phyloP scores from a whole-genome alignment of 805 yeast species.

The Lipomyces japonicus region DNA sequence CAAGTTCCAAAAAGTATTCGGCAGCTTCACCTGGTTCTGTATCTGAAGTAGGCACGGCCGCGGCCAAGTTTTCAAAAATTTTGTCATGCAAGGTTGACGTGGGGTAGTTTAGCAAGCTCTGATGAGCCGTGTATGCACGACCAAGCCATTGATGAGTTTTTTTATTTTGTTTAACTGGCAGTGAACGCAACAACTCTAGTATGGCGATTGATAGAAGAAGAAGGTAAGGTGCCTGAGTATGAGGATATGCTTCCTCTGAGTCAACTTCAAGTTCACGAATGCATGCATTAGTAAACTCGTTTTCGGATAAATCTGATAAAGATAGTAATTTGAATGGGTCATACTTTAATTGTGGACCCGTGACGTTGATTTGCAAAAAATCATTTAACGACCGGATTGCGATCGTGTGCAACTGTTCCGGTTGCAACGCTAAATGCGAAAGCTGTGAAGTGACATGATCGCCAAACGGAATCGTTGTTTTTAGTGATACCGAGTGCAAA shows the following conservation, averaged over 20 bases:
- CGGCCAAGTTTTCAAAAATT: conserved; percentile 23
- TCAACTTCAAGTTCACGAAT: conserved; percentile 47
- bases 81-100: conserved; percentile 33
- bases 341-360: conserved; percentile 67
- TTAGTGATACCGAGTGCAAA: too few species aligned
- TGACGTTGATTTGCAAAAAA: conserved; percentile 71
- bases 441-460: not conserved
- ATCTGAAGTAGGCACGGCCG: conserved; percentile 4
- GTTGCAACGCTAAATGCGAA: not conserved
- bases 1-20: conserved; percentile 23
- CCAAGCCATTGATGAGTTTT: conserved; percentile 35
- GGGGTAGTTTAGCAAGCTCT: conserved; percentile 33
- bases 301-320: conserved; percentile 32
- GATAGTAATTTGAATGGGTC: conserved; percentile 37
- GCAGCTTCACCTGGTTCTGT: conserved; percentile 1
- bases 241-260: conserved; percentile 70
- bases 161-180: conserved; percentile 29
- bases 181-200: conserved; percentile 42
- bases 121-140: conserved; percentile 38
- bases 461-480: not conserved
- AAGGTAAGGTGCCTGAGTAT: conserved; percentile 50
- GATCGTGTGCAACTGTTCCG: not conserved
- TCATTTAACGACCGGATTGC: conserved; percentile 50
- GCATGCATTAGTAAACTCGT: conserved; percentile 29
- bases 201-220: conserved; percentile 45